Base-by-base conservation (phyloP, 1,139 yeast genomes). In the Pichia norvegensis region DNA sequence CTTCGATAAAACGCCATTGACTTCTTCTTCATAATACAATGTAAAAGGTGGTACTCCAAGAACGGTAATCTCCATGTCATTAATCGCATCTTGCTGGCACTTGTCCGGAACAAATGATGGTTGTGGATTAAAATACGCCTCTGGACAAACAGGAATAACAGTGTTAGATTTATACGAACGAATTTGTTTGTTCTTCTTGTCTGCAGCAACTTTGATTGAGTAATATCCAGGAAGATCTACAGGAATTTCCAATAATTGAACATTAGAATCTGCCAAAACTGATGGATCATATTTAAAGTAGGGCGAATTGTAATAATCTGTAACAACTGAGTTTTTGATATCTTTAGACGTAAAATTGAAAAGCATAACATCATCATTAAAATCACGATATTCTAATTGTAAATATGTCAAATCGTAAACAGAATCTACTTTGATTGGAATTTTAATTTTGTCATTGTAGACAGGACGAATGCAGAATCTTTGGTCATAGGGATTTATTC, bases 401-500 rank as follows among this genome's bases (percentile, higher is more conserved):
- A 92, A 65, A 46, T 66, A 70, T 1, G 81, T 82, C 4, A 95
- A 74, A 40, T 80, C 84, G 3, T 80, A 74, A 3, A 96, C 80
- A 17, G 96, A 81, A 57, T 92, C 90, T 56, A 88, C 76, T 54
- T 84, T 79, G 20, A 92, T 70, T 4, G 97, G 97, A 52, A 90
- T 72, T 29, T 71, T 63, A 19, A 72, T 48, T 21, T 59, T 55
- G 29, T 60, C 59, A 33, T 56, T 55, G 13, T 61, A 60, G 10
- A 66, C 64, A 41, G 66, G 52, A 41, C 78, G 78, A 41, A 87
- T 61, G 63, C 97, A 90, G 49, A 72, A 73, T 14, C 78, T 73
- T 36, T 74, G 76, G 40, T 73, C 76, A 54, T 80, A 77, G 1
- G 97, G 97, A 54, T 90, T 87, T 59, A 94, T 69, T 55, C 73